Conservation (phyloP, 345 rosid species). For the Hibiscus mutabilis region DNA sequence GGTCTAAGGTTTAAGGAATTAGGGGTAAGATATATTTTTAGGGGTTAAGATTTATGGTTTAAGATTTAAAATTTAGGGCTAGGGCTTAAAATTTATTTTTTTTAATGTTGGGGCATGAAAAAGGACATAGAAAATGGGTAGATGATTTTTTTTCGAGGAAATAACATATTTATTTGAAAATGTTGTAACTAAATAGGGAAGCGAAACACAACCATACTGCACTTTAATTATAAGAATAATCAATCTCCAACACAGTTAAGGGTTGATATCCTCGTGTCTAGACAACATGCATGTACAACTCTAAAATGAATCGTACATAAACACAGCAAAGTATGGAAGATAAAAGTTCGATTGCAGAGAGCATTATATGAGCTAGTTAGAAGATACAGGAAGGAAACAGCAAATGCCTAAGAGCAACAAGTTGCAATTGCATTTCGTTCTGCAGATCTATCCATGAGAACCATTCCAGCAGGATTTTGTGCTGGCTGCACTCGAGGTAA, state of each 20-base stretch:
- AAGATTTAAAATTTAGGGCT: too few species aligned
- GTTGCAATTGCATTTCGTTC: slow-evolving; percentile 65
- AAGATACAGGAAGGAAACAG: slow-evolving; percentile 15
- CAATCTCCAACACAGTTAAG: slow-evolving; percentile 17
- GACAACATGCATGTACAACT: slow-evolving; percentile 23
- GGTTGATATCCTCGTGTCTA: slow-evolving; percentile 9
- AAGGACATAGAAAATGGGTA: too few species aligned
- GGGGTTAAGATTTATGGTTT: too few species aligned
- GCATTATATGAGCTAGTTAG: slow-evolving; percentile 3
- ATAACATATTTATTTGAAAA: not conserved
- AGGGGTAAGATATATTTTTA: too few species aligned
- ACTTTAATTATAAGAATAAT: slow-evolving; percentile 19
- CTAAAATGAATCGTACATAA: slow-evolving; percentile 9
- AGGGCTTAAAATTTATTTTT: too few species aligned
- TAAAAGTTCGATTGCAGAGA: slow-evolving; percentile 8
- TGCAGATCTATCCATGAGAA: slow-evolving; percentile 69
- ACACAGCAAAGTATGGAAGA: not conserved
- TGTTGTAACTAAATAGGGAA: not conserved
- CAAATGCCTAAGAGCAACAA: slow-evolving; percentile 53
- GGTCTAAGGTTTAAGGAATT: too few species aligned
- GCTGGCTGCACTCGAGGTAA: slow-evolving; percentile 84
- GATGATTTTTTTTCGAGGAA: too few species aligned
- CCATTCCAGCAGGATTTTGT: slow-evolving; percentile 81
- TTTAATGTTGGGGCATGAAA: too few species aligned
- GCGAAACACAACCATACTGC: not conserved